Percentiles rank a stretch among this genome's conserved stretches.
Evolutionary conservation across 768 basidiomycete species (phyloP).

Genomic region (Fomitopsis serialis): DNA sequence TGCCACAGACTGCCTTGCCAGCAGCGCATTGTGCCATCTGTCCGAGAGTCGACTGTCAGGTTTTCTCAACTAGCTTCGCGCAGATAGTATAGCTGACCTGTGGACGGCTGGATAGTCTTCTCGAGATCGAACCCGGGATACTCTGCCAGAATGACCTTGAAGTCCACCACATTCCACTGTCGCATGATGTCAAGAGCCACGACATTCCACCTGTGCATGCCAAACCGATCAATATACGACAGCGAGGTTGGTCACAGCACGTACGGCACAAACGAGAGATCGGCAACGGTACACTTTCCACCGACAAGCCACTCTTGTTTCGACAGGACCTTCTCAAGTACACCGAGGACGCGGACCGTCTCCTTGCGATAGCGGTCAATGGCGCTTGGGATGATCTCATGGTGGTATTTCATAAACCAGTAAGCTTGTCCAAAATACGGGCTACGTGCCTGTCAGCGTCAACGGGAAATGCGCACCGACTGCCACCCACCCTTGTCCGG

Average conservation of each 20-base stretch:
- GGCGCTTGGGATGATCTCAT: conserved; percentile 9
- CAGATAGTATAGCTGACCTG: not conserved
- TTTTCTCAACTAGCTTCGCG: no score
- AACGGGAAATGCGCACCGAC: no score
- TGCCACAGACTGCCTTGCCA: no score
- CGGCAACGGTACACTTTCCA: conserved; percentile 13
- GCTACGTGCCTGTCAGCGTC: not conserved
- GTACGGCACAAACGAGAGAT: conserved; percentile 13
- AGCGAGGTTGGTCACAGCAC: no score
- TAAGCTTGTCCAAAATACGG: conserved; percentile 14
- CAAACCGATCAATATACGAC: no score
- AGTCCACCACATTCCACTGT: no score
- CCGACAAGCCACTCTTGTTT: conserved; percentile 16
- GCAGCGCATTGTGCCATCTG: no score
- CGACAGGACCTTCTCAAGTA: conserved; percentile 16
- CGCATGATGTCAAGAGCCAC: no score
- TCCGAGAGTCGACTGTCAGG: no score
- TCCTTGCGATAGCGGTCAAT: conserved; percentile 20
- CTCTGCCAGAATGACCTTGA: no score
- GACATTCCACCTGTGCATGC: no score
- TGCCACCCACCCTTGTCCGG: conserved; percentile 11
- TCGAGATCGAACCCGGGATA: not conserved
- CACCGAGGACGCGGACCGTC: conserved; percentile 14
- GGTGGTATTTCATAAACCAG: conserved; percentile 13
- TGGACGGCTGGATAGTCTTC: not conserved